A percentile compares a stretch with the other conserved stretches of the same genome.
Evolutionary conservation across 208 protist genomes (phyloP).

Genomic region (Leptomonas pyrrhocoris): DNA sequence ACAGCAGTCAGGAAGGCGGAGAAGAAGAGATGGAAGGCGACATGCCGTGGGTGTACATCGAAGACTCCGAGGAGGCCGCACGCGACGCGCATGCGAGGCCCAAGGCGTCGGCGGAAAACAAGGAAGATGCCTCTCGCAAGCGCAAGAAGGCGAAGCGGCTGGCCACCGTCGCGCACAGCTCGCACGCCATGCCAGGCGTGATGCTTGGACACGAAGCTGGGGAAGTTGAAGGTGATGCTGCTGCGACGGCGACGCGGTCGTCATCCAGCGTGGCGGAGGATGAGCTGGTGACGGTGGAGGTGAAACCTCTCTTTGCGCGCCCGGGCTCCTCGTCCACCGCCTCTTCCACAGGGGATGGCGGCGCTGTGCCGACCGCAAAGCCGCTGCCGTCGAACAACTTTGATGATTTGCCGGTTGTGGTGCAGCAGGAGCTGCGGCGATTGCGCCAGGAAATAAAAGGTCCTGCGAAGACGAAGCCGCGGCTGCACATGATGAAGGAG

Average conservation of each 20-base stretch:
- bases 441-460: slow-evolving; percentile 80
- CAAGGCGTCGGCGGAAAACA: slow-evolving; percentile 11
- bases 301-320: slow-evolving; percentile 66
- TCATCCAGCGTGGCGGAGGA: slow-evolving; percentile 33
- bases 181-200: slow-evolving; percentile 62
- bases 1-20: slow-evolving; percentile 11
- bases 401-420: slow-evolving; percentile 73
- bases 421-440: slow-evolving; percentile 76
- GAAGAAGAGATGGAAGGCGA: slow-evolving; percentile 10
- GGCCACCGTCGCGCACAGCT: slow-evolving; percentile 37
- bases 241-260: background rate
- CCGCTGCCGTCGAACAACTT: slow-evolving; percentile 70
- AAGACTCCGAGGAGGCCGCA: slow-evolving; percentile 23
- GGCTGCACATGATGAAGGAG: slow-evolving; percentile 81
- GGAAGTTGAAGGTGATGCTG: background rate
- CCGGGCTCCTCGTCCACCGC: background rate
- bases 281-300: slow-evolving; percentile 72
- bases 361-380: background rate
- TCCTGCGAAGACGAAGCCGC: slow-evolving; percentile 68
- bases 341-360: background rate
- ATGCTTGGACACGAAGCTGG: slow-evolving; percentile 43
- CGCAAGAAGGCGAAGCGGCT: slow-evolving; percentile 25
- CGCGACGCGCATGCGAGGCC: slow-evolving; percentile 11
- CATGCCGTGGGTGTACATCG: slow-evolving; percentile 45
- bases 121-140: background rate